Percentiles rank a stretch among this genome's conserved stretches.
phyloP scores from a whole-genome alignment of 108 stramenopile genomes.

The Nitzschia sp. region DNA sequence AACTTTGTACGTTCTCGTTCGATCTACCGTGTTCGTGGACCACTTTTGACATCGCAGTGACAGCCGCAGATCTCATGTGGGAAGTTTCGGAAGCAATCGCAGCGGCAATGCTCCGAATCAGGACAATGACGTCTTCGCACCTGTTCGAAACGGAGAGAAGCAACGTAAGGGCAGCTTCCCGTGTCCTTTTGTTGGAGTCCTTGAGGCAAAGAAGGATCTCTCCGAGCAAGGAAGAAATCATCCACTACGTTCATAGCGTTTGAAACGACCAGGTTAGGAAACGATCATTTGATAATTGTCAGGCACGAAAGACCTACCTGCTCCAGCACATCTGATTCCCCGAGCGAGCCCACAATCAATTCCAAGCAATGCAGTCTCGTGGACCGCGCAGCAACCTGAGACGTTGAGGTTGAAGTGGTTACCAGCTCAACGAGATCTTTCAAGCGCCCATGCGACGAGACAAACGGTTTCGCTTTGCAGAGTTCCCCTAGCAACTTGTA shows the following conservation, averaged over 20 bases:
- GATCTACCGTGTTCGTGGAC: constrained; percentile 70
- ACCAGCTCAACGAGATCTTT: constrained; percentile 65
- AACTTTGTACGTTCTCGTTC: constrained; percentile 55
- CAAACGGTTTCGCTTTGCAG: constrained; percentile 56
- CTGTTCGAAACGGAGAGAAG: constrained; percentile 69
- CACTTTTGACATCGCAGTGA: constrained; percentile 73
- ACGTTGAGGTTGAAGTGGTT: constrained; percentile 66
- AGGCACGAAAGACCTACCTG: too few relatives aligned
- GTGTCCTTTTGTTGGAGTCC: constrained; percentile 91
- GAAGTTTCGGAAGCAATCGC: constrained; percentile 84
- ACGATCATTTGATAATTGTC: too few relatives aligned
- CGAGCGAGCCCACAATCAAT: constrained; percentile 56
- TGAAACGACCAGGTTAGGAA: background rate
- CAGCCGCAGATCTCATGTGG: constrained; percentile 93
- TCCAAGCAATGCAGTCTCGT: constrained; percentile 79
- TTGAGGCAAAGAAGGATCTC: constrained; percentile 92
- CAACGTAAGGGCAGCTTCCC: constrained; percentile 83
- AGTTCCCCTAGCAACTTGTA: constrained; percentile 78
- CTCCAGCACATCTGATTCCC: background rate
- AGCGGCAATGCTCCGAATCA: constrained; percentile 73
- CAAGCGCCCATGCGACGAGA: constrained; percentile 52
- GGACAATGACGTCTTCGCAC: constrained; percentile 52
- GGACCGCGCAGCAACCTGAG: constrained; percentile 76
- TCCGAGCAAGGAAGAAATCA: constrained; percentile 60
- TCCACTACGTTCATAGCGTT: constrained; percentile 25